Percentiles rank a stretch among this genome's conserved stretches.
Evolutionary conservation across 805 yeast genomes (phyloP).

Genomic region (Saturnispora serradocipensis): DNA sequence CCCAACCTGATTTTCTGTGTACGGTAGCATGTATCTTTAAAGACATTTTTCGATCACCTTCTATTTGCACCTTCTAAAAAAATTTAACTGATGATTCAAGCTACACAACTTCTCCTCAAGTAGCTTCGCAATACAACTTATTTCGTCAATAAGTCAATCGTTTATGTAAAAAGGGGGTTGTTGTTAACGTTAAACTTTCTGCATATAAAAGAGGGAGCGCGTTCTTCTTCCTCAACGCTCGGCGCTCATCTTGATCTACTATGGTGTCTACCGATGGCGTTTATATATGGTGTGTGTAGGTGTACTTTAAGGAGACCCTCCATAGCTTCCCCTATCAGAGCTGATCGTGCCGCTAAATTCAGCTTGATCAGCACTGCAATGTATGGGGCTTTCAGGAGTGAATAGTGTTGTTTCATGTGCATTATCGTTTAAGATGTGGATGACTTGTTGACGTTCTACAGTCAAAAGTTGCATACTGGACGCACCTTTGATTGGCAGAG

Average conservation of each 20-base stretch:
- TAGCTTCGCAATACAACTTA: neutral
- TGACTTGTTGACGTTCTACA: neutral
- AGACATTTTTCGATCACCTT: neutral
- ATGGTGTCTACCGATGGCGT: no score
- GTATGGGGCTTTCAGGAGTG: neutral
- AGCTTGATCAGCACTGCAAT: neutral
- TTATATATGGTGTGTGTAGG: no score
- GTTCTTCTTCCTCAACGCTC: neutral
- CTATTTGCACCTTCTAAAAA: neutral
- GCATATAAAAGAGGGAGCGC: conserved; percentile 4
- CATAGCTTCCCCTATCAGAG: neutral
- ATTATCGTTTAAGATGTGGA: neutral
- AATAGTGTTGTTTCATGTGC: neutral
- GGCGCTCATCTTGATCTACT: neutral
- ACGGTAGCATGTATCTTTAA: conserved; percentile 26
- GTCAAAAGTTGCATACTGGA: conserved; percentile 2
- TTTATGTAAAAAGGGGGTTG: conserved; percentile 4
- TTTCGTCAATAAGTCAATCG: neutral
- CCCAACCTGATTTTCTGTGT: conserved; percentile 65
- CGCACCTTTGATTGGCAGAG: neutral
- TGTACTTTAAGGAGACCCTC: neutral
- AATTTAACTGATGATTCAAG: neutral
- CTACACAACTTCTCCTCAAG: neutral
- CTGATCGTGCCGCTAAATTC: neutral
- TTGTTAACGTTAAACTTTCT: conserved; percentile 1